phyloP scores from a whole-genome alignment of 2,329 filamentous ascomycete genomes.

The Cytospora schulzeri region DNA sequence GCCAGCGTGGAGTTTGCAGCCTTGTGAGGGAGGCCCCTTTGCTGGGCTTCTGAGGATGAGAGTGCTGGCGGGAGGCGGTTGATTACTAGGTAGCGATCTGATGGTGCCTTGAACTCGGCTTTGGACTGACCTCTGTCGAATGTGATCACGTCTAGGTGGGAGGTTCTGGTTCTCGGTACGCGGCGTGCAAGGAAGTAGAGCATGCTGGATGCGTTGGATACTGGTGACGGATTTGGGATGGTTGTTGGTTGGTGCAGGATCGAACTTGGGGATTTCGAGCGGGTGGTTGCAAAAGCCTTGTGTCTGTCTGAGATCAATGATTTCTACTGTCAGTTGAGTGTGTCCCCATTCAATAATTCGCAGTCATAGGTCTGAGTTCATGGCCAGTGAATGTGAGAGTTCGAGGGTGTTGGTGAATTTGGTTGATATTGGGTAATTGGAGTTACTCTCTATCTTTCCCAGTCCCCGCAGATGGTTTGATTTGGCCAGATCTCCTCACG shows the following conservation, averaged over 20 bases:
- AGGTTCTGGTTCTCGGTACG: slow-evolving; percentile 17
- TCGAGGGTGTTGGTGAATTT: neutral
- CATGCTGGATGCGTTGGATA: slow-evolving; percentile 1
- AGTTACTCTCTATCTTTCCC: neutral
- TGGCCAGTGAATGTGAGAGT: neutral
- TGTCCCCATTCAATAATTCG: neutral
- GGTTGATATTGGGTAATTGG: neutral
- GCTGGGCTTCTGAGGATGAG: neutral
- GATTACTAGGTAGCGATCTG: slow-evolving; percentile 19
- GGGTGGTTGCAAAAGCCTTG: neutral
- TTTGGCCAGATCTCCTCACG: neutral
- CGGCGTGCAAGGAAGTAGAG: slow-evolving; percentile 23
- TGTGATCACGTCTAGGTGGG: slow-evolving; percentile 5
- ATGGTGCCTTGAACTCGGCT: slow-evolving; percentile 13
- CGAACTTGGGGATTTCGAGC: neutral
- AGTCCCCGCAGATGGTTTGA: no score
- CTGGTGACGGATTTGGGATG: neutral
- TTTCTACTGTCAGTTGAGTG: neutral
- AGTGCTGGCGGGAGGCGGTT: slow-evolving; percentile 24
- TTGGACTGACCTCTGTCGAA: slow-evolving; percentile 21
- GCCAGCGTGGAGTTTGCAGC: slow-evolving; percentile 18
- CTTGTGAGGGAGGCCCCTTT: neutral
- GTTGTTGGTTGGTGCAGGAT: neutral
- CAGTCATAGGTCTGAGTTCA: neutral
- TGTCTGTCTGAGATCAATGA: neutral